Evolutionary conservation across 371 early-diverging fungal genomes (phyloP).

Genomic region (Mortierella sp.): DNA sequence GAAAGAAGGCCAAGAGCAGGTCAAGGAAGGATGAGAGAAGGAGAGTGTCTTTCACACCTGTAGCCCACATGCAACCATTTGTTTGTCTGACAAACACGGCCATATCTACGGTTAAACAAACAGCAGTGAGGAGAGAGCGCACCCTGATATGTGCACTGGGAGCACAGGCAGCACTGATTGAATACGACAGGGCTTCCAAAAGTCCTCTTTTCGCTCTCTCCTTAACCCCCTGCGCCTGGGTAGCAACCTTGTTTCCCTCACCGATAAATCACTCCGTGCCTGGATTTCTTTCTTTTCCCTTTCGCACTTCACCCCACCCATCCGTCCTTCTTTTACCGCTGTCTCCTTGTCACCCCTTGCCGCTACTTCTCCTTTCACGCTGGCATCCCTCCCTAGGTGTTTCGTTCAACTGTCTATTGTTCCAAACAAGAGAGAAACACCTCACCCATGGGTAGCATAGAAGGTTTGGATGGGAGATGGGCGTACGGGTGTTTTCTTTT

Average conservation of each 20-base stretch:
- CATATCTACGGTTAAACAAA: not conserved
- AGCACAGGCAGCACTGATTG: not conserved
- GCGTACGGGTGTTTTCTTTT: not conserved
- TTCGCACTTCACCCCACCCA: not conserved
- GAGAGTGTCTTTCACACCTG: not conserved
- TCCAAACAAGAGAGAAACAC: not conserved
- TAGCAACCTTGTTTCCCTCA: not conserved
- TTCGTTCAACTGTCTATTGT: not conserved
- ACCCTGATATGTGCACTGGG: too few species aligned
- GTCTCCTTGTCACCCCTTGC: not conserved
- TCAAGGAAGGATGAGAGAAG: not conserved
- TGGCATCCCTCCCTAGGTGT: too few species aligned
- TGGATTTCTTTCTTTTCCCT: not conserved
- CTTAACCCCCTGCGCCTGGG: not conserved
- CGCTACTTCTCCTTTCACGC: not conserved
- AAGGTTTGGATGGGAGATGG: not conserved
- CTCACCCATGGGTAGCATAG: not conserved
- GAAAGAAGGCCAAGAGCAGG: too few species aligned
- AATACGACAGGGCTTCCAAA: not conserved
- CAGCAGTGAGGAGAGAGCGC: not conserved
- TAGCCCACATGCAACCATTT: slow-evolving; percentile 6
- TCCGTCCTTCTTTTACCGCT: not conserved
- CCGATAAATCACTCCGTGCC: not conserved
- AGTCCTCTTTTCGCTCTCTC: not conserved
- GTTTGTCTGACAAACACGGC: not conserved